Percentiles rank a stretch among this genome's conserved stretches.
phyloP scores from a whole-genome alignment of 2,329 filamentous ascomycete genomes.

The Mycosphaerelloides madeirae region DNA sequence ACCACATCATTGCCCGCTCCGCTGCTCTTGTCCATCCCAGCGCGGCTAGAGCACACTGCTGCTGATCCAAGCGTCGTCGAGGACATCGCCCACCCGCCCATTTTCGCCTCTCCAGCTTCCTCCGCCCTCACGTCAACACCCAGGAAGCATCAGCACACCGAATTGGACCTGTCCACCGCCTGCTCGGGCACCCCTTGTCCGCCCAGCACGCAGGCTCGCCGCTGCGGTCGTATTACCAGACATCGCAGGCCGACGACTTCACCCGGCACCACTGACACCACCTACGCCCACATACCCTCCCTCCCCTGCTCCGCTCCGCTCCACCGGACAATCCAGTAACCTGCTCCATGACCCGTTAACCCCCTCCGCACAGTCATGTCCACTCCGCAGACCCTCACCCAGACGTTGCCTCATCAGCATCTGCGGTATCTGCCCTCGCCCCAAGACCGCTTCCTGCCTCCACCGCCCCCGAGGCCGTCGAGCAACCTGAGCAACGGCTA shows the following conservation, averaged over 20 bases:
- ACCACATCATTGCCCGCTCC: not conserved
- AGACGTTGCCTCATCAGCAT: slow-evolving; percentile 28
- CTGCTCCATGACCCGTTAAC: slow-evolving; percentile 3
- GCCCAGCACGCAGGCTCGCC: not conserved
- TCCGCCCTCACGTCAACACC: too few species aligned
- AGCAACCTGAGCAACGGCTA: slow-evolving; percentile 32
- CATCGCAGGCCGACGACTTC: not conserved
- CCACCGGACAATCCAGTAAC: slow-evolving; percentile 1
- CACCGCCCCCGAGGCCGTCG: slow-evolving; percentile 29
- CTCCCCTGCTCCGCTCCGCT: not conserved
- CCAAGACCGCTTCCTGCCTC: slow-evolving; percentile 30
- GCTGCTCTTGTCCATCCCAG: too few species aligned
- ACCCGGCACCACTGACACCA: not conserved
- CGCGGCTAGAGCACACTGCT: too few species aligned
- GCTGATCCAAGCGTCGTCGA: too few species aligned
- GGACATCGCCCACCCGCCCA: not conserved
- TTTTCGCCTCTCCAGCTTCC: too few species aligned
- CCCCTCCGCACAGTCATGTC: slow-evolving; percentile 22
- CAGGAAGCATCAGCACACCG: too few species aligned
- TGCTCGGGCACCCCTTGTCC: too few species aligned
- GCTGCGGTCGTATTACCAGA: not conserved
- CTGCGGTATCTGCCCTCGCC: slow-evolving; percentile 28
- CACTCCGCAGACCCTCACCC: slow-evolving; percentile 30
- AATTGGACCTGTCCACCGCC: too few species aligned
- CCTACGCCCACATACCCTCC: not conserved